Percentiles rank a stretch among this genome's conserved stretches.
phyloP scores from a whole-genome alignment of 2,329 filamentous ascomycete species.

The Neofusicoccum umdonicola region DNA sequence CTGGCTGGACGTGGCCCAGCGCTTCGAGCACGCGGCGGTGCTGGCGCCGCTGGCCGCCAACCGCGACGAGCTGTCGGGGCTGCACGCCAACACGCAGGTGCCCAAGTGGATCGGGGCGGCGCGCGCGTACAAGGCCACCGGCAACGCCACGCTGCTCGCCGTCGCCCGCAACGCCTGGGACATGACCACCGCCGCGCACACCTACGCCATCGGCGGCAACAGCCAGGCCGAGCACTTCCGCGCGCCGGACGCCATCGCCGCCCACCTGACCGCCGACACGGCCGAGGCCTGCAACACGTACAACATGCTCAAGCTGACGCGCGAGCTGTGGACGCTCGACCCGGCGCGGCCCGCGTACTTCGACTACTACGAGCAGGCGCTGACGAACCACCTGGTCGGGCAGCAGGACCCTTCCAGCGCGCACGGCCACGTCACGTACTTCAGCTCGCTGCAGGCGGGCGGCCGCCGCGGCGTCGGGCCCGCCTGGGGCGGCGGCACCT shows the following conservation, averaged over 20 bases:
- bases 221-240: conserved; percentile 55
- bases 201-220: conserved; percentile 56
- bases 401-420: conserved; percentile 44
- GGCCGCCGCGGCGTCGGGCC: conserved; percentile 50
- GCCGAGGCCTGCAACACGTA: conserved; percentile 56
- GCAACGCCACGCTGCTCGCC: conserved; percentile 44
- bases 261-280: conserved; percentile 46
- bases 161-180: conserved; percentile 53
- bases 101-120: conserved; percentile 55
- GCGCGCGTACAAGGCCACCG: conserved; percentile 50
- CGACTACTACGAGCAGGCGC: conserved; percentile 53
- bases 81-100: conserved; percentile 55
- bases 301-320: conserved; percentile 57
- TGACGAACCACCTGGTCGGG: conserved; percentile 53
- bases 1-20: conserved; percentile 49
- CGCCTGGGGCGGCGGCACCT: conserved; percentile 53
- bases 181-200: conserved; percentile 47
- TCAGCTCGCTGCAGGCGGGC: conserved; percentile 51
- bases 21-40: conserved; percentile 51
- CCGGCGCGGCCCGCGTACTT: conserved; percentile 47
- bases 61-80: conserved; percentile 46
- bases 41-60: conserved; percentile 49
- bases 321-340: conserved; percentile 50
- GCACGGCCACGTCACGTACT: conserved; percentile 55
- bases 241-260: conserved; percentile 46